phyloP scores from a whole-genome alignment of 805 yeast genomes.

The Candida peoriensis region DNA sequence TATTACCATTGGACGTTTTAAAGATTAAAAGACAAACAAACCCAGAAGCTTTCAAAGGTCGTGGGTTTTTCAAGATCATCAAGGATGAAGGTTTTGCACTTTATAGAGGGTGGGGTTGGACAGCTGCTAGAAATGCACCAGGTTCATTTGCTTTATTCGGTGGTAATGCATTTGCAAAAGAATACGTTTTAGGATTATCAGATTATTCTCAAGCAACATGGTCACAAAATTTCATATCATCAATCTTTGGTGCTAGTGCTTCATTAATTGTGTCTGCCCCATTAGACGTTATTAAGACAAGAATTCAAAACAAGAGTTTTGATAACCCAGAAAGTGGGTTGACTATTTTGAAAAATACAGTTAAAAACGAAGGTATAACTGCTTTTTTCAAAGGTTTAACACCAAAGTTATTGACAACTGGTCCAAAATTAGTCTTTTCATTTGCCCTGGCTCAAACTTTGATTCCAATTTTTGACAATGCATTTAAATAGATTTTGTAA shows the following conservation, averaged over 20 bases:
- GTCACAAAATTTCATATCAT: constrained; percentile 90
- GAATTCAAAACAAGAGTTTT: constrained; percentile 95
- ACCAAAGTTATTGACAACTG: constrained; percentile 94
- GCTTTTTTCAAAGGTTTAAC: constrained; percentile 96
- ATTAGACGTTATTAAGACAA: constrained; percentile 94
- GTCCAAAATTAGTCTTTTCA: constrained; percentile 97
- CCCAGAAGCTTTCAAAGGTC: constrained; percentile 99
- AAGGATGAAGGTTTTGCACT: constrained; percentile 89
- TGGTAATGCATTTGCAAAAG: constrained; percentile 98
- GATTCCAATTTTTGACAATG: constrained; percentile 90
- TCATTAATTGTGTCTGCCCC: constrained; percentile 97
- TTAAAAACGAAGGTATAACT: constrained; percentile 81
- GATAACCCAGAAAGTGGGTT: constrained; percentile 94
- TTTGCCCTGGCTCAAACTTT: constrained; percentile 95
- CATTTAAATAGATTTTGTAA: no score
- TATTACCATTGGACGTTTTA: constrained; percentile 91
- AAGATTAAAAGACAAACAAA: constrained; percentile 99
- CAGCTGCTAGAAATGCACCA: constrained; percentile 99
- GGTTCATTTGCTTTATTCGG: constrained; percentile 98
- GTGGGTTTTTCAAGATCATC: constrained; percentile 86
- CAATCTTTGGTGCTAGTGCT: constrained; percentile 95
- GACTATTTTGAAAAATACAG: constrained; percentile 88
- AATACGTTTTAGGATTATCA: constrained; percentile 77
- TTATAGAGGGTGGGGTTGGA: constrained; percentile 99
- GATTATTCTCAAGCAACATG: constrained; percentile 93